These are phyloP conservation scores for Globisporangium barbulae DNA, from an alignment of 352 stramenopile species.

Conservation along the genomic window DNA sequence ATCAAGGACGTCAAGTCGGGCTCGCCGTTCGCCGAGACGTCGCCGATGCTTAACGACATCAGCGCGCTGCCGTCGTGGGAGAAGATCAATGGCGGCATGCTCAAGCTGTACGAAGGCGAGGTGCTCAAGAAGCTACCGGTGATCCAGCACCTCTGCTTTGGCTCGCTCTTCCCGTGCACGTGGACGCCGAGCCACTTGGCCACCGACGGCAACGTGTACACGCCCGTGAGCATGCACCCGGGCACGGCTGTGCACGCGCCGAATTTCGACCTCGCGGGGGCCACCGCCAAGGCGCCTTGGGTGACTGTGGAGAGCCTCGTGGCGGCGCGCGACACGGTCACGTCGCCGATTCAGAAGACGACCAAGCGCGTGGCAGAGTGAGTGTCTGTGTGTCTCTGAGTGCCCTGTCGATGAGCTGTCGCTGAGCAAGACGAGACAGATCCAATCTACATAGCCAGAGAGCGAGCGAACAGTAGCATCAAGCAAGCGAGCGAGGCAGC, in stretches of 20 bases:
- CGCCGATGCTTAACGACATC: constrained; percentile 94
- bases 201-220: constrained; percentile 39
- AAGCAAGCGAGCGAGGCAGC: too few relatives aligned
- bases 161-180: constrained; percentile 88
- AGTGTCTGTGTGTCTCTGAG: not conserved
- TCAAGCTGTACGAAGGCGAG: constrained; percentile 93
- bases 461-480: not conserved
- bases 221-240: constrained; percentile 35
- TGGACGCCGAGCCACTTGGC: constrained; percentile 62
- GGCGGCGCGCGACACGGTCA: constrained; percentile 43
- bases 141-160: constrained; percentile 98
- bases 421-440: not conserved
- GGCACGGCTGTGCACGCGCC: constrained; percentile 57
- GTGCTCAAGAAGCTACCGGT: constrained; percentile 98
- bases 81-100: constrained; percentile 89
- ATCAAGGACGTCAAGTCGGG: constrained; percentile 90
- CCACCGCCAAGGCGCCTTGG: constrained; percentile 65
- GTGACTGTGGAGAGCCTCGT: constrained; percentile 52
- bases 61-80: constrained; percentile 87
- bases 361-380: constrained; percentile 11
- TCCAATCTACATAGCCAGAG: not conserved
- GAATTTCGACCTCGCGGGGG: constrained; percentile 64
- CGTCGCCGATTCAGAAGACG: constrained; percentile 31
- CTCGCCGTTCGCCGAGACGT: constrained; percentile 91
- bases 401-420: not conserved